A percentile compares a stretch with the other conserved stretches of the same genome.
These are phyloP conservation scores for Colletotrichum sansevieriae DNA, from an alignment of 2,329 filamentous ascomycete species.

Conservation along the genomic window DNA sequence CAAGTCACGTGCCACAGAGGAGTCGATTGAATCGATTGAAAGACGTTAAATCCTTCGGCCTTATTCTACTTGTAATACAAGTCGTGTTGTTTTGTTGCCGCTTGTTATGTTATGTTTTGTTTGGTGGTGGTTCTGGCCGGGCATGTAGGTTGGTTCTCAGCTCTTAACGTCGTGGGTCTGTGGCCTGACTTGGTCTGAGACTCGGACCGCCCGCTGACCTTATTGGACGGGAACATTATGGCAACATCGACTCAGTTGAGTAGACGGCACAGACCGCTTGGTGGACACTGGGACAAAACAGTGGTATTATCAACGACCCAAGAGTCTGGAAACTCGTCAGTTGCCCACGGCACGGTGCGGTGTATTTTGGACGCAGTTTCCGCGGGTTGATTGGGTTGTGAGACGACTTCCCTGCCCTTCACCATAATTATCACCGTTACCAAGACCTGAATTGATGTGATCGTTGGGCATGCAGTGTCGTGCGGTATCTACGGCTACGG, in stretches of 20 bases:
- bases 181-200: constrained; percentile 14
- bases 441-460: not conserved
- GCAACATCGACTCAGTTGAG: constrained; percentile 7
- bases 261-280: constrained; percentile 3
- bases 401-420: not conserved
- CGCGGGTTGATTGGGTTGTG: constrained; percentile 5
- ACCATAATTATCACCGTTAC: not conserved
- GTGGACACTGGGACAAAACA: not conserved
- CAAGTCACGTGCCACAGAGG: constrained; percentile 6
- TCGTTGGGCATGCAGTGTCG: not conserved
- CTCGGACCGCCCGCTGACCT: constrained; percentile 11
- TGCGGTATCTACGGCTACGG: constrained; percentile 1
- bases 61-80: too few species aligned
- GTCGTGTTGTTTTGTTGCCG: not conserved
- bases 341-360: not conserved
- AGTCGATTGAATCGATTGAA: too few species aligned
- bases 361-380: constrained; percentile 1
- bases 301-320: not conserved
- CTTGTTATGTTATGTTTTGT: not conserved
- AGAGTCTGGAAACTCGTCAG: not conserved
- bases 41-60: not conserved
- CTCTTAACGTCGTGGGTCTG: not conserved
- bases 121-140: too few species aligned
- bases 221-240: constrained; percentile 7
- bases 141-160: too few species aligned